Conservation (phyloP, 2,329 filamentous ascomycete species). For the Cryphonectria radicalis region DNA sequence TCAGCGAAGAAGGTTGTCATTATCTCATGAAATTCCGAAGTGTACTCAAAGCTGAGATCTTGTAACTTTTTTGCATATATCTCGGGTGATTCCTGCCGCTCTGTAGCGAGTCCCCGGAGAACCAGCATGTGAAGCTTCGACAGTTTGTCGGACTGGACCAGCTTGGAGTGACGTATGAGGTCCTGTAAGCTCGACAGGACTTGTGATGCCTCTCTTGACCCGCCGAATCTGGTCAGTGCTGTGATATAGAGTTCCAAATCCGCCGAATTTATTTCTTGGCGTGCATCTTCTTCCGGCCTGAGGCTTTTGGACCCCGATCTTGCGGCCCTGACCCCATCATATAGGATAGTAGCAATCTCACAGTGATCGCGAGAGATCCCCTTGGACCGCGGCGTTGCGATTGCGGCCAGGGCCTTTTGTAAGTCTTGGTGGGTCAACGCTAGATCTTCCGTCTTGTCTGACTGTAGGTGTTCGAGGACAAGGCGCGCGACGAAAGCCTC, state of each 20-base stretch:
- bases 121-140: conserved; percentile 53
- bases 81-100: conserved; percentile 62
- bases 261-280: conserved; percentile 32
- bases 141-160: conserved; percentile 25
- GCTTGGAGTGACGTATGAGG: conserved; percentile 30
- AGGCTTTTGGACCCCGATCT: neutral
- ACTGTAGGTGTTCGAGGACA: conserved; percentile 59
- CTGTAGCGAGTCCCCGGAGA: conserved; percentile 63
- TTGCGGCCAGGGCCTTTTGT: conserved; percentile 49
- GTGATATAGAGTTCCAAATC: conserved; percentile 43
- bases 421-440: conserved; percentile 48
- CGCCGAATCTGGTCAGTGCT: conserved; percentile 59
- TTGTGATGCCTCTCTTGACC: conserved; percentile 56
- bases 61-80: conserved; percentile 58
- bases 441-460: conserved; percentile 55
- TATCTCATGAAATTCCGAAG: conserved; percentile 52
- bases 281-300: conserved; percentile 1
- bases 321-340: conserved; percentile 40
- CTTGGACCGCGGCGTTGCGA: conserved; percentile 45
- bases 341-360: conserved; percentile 50
- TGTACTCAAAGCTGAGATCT: conserved; percentile 49
- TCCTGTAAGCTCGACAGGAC: conserved; percentile 40
- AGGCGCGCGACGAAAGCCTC: conserved; percentile 65
- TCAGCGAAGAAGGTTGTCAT: conserved; percentile 67
- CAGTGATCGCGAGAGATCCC: conserved; percentile 52